Evolutionary conservation across 2,329 filamentous ascomycete genomes (phyloP), one percentile per base, ranked within the genome.

Genomic region (Monilinia laxa): DNA sequence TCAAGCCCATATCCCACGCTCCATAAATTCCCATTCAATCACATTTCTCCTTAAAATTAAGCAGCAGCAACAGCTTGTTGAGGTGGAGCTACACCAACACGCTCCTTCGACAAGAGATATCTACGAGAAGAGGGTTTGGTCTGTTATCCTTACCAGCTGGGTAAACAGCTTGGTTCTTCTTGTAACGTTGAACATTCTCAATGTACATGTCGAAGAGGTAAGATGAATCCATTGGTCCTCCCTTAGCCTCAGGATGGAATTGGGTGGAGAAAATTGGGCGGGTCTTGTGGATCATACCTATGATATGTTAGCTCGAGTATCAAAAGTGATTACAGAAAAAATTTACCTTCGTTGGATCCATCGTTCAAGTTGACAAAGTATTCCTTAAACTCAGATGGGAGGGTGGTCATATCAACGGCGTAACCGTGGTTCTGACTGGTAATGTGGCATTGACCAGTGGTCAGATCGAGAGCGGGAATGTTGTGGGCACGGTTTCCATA

Each of bases 301-400:
- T 25, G 25, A 40, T 62, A 62, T 76, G 68, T 73, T 65, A 73
- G 68, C 60, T 18, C 20, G 42, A 16, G 23, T 25, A n/a, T 18
- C 23, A 20, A 52, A 51, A 40, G 38, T 18, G n/a, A 55, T 18
- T 4, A 18, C 12, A 23, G 35, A 23, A 1, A 42, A 14, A 49
- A 75, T 79, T 69, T 78, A 82, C 87, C 94, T 83, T 99, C 95
- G 79, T 99, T 99, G 79, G 90, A 94, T 70, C 93, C 92, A 77
- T 99, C 95, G 80, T 98, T 99, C 72, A 98, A 84, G 84, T 99
- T 98, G 80, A 96, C 90, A 78, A 98, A 99, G 85, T 96, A 98
- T 79, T 97, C 94, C 84, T 93, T 95, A 88, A 93, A 99, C 49
- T 97, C 93, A 65, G 81, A 83, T 65, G 91, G 87, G 52, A 99